Evolutionary conservation across 2,329 filamentous ascomycete species (phyloP), one percentile per base, ranked within the genome.

Genomic region (Canariomyces notabilis): DNA sequence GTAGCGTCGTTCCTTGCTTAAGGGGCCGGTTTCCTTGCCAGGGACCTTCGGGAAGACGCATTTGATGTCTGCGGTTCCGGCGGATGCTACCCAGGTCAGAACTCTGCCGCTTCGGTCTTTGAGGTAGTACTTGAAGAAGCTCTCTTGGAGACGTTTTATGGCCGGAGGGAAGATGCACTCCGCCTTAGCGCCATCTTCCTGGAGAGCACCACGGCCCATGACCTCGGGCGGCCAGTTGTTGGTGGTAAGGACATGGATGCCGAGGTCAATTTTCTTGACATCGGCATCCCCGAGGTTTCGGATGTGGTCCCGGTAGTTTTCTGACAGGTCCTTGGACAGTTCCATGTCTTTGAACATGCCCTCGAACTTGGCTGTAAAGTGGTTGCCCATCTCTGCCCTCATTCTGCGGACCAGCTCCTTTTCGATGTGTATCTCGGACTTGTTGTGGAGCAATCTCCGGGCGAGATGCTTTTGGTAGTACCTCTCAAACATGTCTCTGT

Each of bases 381-480:
- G 84, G 64, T 94, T 95, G 32, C 93, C 93, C 42, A 97, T 81
- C 64, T 96, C 91, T 61, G 93, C 81, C 75, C 96, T 97, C 89
- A 98, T 96, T 53, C 91, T 87, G 0, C 84, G 85, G 42, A 98
- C 93, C 80, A 98, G 94, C 60, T 93, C 85, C 64, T 91, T 90
- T 68, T 98, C 93, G 1, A 89, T 88, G 59, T 88, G 84, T 62
- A 87, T 95, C 56, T 94, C 84, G 0, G 89, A 91, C 59, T 93
- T 94, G 62, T 85, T 87, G 68, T 93, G 87, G 15, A 98, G 73
- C 34, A 98, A 71, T 42, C 93, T 82, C 49, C 88, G 85, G 36
- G 88, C 91, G 19, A 98, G 76, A 67, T 98, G 93, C 64, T 95
- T 95, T 72, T 97, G 95, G 72, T 98, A 97, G 66, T 98, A 98